Percentiles rank a stretch among this genome's conserved stretches.
phyloP scores from a whole-genome alignment of 352 stramenopile genomes.

The Phytophthora meadii region DNA sequence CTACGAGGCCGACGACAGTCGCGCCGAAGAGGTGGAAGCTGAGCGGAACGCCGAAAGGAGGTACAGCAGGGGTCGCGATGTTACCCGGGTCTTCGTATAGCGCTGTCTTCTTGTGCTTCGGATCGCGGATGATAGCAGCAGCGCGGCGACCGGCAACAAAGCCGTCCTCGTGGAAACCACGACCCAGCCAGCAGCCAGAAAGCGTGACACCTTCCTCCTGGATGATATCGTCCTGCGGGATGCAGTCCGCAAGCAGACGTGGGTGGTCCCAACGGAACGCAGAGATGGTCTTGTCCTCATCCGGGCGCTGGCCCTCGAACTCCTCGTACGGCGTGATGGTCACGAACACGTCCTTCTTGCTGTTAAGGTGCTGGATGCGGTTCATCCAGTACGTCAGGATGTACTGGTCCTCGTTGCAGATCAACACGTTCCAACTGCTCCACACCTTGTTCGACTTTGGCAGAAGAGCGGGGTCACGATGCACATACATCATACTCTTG shows the following conservation, averaged over 20 bases:
- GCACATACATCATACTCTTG: slow-evolving; percentile 91
- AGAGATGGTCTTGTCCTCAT: slow-evolving; percentile 60
- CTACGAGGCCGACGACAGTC: slow-evolving; percentile 60
- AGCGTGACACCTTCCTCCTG: slow-evolving; percentile 86
- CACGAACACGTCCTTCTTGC: slow-evolving; percentile 87
- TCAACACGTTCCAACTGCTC: slow-evolving; percentile 89
- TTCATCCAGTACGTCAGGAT: slow-evolving; percentile 92
- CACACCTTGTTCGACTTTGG: slow-evolving; percentile 79
- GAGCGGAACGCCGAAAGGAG: slow-evolving; percentile 75
- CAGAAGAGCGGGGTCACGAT: slow-evolving; percentile 80
- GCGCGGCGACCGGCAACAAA: slow-evolving; percentile 84
- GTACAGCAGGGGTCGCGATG: slow-evolving; percentile 74
- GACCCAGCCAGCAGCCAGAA: slow-evolving; percentile 81
- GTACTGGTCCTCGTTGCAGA: slow-evolving; percentile 86
- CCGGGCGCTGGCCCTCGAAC: slow-evolving; percentile 68
- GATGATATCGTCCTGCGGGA: slow-evolving; percentile 87
- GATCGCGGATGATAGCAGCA: slow-evolving; percentile 79
- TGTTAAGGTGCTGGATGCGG: slow-evolving; percentile 87
- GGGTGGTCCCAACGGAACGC: slow-evolving; percentile 89
- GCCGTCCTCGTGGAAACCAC: slow-evolving; percentile 88
- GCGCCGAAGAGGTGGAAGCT: slow-evolving; percentile 66
- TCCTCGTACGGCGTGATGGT: slow-evolving; percentile 81
- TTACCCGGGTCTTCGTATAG: slow-evolving; percentile 89
- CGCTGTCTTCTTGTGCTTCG: slow-evolving; percentile 69
- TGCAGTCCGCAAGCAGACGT: slow-evolving; percentile 80